phyloP scores from a whole-genome alignment of 2,329 filamentous ascomycete genomes.

The Diaporthe capsici region DNA sequence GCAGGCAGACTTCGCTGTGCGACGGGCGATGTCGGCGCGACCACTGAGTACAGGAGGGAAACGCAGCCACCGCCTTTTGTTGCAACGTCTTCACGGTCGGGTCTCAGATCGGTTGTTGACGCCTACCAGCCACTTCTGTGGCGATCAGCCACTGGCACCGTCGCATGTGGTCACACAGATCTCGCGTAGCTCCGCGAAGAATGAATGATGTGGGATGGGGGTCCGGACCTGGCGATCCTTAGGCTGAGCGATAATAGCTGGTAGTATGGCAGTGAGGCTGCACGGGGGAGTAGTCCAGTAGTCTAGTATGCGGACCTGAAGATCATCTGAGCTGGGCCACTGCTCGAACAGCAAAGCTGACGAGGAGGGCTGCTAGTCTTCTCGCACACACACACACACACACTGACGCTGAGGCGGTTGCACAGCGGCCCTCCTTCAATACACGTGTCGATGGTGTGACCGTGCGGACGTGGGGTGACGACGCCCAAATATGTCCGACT shows the following conservation, averaged over 20 bases:
- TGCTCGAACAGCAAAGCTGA: background rate
- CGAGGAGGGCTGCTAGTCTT: constrained; percentile 1
- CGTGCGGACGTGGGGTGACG: constrained; percentile 32
- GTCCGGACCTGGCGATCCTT: constrained; percentile 23
- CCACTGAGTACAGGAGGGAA: background rate
- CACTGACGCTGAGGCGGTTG: constrained; percentile 26
- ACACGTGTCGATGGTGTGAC: constrained; percentile 38
- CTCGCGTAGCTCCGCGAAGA: constrained; percentile 28
- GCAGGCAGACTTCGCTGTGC: background rate
- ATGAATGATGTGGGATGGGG: constrained; percentile 4
- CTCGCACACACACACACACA: background rate
- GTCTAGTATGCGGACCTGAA: constrained; percentile 1
- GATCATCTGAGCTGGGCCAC: constrained; percentile 12
- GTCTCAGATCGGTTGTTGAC: constrained; percentile 36
- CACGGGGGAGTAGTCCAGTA: background rate
- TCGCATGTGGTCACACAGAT: constrained; percentile 31
- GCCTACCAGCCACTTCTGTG: constrained; percentile 16
- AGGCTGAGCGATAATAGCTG: constrained; percentile 4
- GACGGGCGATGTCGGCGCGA: constrained; percentile 26
- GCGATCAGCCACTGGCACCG: constrained; percentile 14
- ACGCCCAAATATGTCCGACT: constrained; percentile 25
- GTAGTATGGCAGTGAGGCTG: constrained; percentile 16
- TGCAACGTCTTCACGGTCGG: constrained; percentile 30
- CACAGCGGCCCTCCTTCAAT: constrained; percentile 10
- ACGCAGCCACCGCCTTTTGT: constrained; percentile 21